Evolutionary conservation across 2,329 filamentous ascomycete species (phyloP).

Genomic region (Bipolaris bicolor): DNA sequence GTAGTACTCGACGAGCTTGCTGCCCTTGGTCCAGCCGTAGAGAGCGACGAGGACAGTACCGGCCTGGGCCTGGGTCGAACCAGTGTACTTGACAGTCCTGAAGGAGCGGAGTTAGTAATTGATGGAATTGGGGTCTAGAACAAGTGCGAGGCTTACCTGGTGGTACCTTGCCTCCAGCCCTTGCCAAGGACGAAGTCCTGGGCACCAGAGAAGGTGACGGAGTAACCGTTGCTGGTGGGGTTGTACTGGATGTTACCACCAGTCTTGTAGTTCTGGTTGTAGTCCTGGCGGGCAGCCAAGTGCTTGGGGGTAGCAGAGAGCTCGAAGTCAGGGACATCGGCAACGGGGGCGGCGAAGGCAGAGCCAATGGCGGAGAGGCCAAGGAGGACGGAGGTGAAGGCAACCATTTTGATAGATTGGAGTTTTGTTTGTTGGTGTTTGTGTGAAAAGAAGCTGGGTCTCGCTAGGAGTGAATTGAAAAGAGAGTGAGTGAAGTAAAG

Average conservation of each 20-base stretch:
- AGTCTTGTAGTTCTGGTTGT: conserved; percentile 46
- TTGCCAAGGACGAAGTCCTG: conserved; percentile 43
- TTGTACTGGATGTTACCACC: conserved; percentile 38
- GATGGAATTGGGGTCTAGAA: neutral
- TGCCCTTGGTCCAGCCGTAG: conserved; percentile 62
- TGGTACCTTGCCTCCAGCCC: conserved; percentile 41
- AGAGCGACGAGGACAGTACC: conserved; percentile 47
- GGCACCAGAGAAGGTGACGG: conserved; percentile 35
- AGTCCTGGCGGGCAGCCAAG: conserved; percentile 36
- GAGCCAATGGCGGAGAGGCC: conserved; percentile 28
- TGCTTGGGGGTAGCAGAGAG: conserved; percentile 21
- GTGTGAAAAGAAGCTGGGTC: neutral
- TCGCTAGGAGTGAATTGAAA: neutral
- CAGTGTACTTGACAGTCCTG: conserved; percentile 38
- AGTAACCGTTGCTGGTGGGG: conserved; percentile 38
- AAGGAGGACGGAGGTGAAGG: conserved; percentile 30
- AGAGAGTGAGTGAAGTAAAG: neutral
- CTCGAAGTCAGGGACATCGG: conserved; percentile 40
- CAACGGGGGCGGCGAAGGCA: conserved; percentile 32
- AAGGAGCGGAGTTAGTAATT: neutral
- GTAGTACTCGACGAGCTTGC: conserved; percentile 58
- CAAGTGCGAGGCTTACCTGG: conserved; percentile 21
- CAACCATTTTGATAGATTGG: conserved; percentile 30
- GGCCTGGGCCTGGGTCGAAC: conserved; percentile 28
- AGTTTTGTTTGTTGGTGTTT: neutral